Conservation (phyloP, 495 filamentous ascomycete species). For the Pseudotulostoma volvatum region DNA sequence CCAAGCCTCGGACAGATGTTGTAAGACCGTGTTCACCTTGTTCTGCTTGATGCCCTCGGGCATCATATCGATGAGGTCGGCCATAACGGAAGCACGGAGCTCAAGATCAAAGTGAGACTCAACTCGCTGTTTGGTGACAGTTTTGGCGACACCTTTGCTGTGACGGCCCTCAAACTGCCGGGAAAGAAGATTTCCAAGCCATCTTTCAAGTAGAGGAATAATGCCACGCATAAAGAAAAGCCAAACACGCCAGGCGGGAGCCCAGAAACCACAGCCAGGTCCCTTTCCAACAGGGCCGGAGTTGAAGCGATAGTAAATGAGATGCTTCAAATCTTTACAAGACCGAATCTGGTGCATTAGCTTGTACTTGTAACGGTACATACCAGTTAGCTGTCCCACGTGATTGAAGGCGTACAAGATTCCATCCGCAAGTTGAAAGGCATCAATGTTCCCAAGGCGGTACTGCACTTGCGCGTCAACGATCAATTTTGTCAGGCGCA, state of each 20-base stretch:
- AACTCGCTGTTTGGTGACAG: conserved; percentile 96
- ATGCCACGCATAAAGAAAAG: conserved; percentile 99
- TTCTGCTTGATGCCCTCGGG: conserved; percentile 98
- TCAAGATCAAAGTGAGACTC: conserved; percentile 98
- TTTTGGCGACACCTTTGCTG: conserved; percentile 98
- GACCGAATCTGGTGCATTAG: conserved; percentile 99
- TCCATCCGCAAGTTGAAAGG: conserved; percentile 96
- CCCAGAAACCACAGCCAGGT: conserved; percentile 98
- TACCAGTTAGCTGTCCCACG: conserved; percentile 94
- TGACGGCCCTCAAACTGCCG: conserved; percentile 98
- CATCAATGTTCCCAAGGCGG: conserved; percentile 93
- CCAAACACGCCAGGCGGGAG: conserved; percentile 97
- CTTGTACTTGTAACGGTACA: conserved; percentile 99
- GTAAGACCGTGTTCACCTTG: conserved; percentile 95
- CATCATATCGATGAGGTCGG: conserved; percentile 99
- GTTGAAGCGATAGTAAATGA: conserved; percentile 99
- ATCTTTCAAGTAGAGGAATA: conserved; percentile 88
- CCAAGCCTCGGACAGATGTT: conserved; percentile 96
- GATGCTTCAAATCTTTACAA: conserved; percentile 97
- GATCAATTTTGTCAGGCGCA: conserved; percentile 94
- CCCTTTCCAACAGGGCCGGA: conserved; percentile 95
- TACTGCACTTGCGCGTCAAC: conserved; percentile 99
- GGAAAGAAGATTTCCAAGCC: conserved; percentile 92
- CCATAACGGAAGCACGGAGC: conserved; percentile 95
- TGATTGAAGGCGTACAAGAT: conserved; percentile 99